Base-by-base conservation (phyloP, 148 eudicot species). In the Oxyria digyna region DNA sequence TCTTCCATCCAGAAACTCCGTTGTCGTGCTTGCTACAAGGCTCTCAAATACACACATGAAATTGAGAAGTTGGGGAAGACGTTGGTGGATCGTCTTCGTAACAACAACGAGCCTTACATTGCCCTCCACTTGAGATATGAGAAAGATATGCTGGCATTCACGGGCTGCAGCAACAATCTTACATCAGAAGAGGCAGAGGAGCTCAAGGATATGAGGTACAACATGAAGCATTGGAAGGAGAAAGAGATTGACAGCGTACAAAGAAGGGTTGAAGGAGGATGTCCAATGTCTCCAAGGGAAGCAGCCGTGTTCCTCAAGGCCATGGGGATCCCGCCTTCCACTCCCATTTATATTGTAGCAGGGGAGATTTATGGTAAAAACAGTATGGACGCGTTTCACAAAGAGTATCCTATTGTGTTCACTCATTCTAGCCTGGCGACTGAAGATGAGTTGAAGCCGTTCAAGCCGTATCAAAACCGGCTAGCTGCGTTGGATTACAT, bases 271-370 rank as follows among this genome's bases (percentile, higher is more conserved):
- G 76, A 78, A 18, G 91, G 91, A 4, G 78, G 78, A 4, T 86
- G 90, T 31, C 91, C 91, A 0, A 78, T 86, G 82, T 77, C 91
- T 15, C 87, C 90, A 1, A 72, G 90, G 65, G 90, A 86, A 72
- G 80, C 85, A 8, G 82, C 81, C 1, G 26, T 84, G 21, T 84
- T 84, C n/a, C 85, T 86, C 11, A 68, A 84, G 71, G 87, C 87
- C n/a, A 74, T 86, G 50, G 87, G 83, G 2, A 80, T 70, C 46
- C 87, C 85, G 29, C 74, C 77, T 0, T 23, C 79, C 3, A 81
- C 91, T 3, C 80, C 46, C 1, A 80, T 86, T 21, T 86, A 86
- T 74, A 83, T 86, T 42, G 87, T 78, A 26, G 87, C 90, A 7
- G 90, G 85, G 33, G 83, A 83, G 35, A 81, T 79, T 10, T 86